Base-by-base conservation (phyloP, 2,329 filamentous ascomycete species). In the Clonostachys solani region DNA sequence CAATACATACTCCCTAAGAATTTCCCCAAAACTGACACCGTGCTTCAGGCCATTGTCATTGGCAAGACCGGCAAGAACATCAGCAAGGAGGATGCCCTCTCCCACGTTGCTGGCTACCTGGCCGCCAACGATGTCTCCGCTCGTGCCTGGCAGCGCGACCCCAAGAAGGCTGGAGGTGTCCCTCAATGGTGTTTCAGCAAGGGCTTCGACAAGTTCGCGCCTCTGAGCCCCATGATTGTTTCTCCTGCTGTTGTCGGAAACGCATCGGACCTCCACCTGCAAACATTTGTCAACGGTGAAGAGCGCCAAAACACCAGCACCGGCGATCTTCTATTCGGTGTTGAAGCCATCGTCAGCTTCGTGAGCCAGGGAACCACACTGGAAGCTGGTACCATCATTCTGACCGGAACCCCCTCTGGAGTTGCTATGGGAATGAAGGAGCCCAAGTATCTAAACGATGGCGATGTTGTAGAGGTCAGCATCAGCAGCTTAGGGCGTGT, bases 141-240 rank as follows among this genome's bases (percentile, higher is more conserved):
- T 0, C 61, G 78, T 12, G 73, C 74, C 40, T 67, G 69, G 52
- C 78, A 82, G 56, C 59, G 75, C 23, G 77, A 82, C 43, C 76
- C 79, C 4, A 63, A 63, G 35, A n/a, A 38, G 15, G 66, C 63
- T 3, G 65, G 65, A 6, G 57, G 59, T 3, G 23, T 29, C 9
- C 23, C 23, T 4, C 78, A 83, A 48, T 81, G 77, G 61, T 80
- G 74, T 51, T 74, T 81, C 48, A 77, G 76, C 45, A 81, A 81
- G 57, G 75, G 71, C 0, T 67, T 72, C 6, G 76, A 81, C 58
- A 77, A 73, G 5, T 80, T 74, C 50, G 78, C 75, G 19, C 77
- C 77, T 0, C 71, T 81, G 54, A 74, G 78, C 0, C 77, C 77
- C 2, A 61, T 78, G 9, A 54, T 69, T 4, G 64, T 69, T 0